These are phyloP conservation scores for Xylaria intraflava DNA, from an alignment of 495 filamentous ascomycete genomes.

Conservation along the genomic window DNA sequence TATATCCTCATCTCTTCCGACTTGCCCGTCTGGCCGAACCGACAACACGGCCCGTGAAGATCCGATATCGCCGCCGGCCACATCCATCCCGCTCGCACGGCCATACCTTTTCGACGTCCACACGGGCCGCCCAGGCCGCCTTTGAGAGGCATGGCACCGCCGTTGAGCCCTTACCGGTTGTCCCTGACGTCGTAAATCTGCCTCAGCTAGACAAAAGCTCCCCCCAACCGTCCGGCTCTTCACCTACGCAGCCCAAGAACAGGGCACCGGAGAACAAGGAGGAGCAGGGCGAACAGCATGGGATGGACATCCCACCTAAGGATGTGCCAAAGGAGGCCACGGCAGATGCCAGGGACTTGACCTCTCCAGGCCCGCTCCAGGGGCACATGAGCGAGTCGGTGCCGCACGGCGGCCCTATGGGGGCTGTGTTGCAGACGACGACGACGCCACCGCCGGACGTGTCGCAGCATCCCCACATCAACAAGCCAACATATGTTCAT, in stretches of 20 bases:
- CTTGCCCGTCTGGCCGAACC: conserved; percentile 32
- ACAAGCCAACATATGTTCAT: conserved; percentile 76
- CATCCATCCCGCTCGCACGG: conserved; percentile 26
- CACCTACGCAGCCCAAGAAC: conserved; percentile 7
- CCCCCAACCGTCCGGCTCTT: conserved; percentile 8
- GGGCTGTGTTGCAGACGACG: conserved; percentile 54
- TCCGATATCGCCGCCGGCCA: conserved; percentile 31
- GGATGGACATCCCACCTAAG: not conserved
- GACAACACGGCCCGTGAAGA: conserved; percentile 36
- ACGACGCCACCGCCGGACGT: conserved; percentile 33
- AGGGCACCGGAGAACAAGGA: conserved; percentile 18
- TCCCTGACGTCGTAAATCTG: conserved; percentile 13
- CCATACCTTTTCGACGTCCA: conserved; percentile 29
- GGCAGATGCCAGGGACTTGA: conserved; percentile 18
- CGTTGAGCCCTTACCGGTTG: conserved; percentile 47
- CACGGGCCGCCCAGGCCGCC: conserved; percentile 24
- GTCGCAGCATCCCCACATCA: conserved; percentile 49
- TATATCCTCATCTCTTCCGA: conserved; percentile 65
- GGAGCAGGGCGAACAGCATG: conserved; percentile 11
- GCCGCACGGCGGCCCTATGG: conserved; percentile 47
- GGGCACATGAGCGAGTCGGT: conserved; percentile 17
- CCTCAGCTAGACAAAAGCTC: conserved; percentile 18
- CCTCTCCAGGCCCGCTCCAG: conserved; percentile 13
- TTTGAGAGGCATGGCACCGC: conserved; percentile 56
- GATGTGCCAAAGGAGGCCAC: conserved; percentile 15